Evolutionary conservation across 768 basidiomycete genomes (phyloP).

Genomic region (Lepiota venenata): DNA sequence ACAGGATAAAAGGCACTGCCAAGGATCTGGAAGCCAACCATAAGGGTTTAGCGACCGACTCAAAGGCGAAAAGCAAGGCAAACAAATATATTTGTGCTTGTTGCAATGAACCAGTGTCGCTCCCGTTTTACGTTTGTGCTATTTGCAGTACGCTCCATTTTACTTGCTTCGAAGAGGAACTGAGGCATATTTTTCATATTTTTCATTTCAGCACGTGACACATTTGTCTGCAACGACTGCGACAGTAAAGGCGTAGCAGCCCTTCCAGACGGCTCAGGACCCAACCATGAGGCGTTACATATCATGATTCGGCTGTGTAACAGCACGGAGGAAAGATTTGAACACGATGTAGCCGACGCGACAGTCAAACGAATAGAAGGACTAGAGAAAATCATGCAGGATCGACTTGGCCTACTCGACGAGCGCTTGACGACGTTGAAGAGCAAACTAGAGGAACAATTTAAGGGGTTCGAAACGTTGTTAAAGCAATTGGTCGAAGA

Average conservation of each 20-base stretch:
- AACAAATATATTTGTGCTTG: constrained; percentile 18
- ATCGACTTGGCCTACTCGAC: constrained; percentile 20
- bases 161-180: background rate
- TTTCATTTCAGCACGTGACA: constrained; percentile 23
- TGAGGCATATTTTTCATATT: background rate
- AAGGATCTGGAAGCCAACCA: constrained; percentile 19
- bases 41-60: background rate
- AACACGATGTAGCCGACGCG: constrained; percentile 18
- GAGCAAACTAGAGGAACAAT: constrained; percentile 11
- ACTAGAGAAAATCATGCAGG: constrained; percentile 21
- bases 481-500: background rate
- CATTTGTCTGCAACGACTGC: constrained; percentile 30
- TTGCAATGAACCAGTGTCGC: constrained; percentile 17
- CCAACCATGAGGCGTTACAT: constrained; percentile 21
- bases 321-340: constrained; percentile 23
- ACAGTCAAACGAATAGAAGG: constrained; percentile 17
- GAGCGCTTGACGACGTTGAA: constrained; percentile 21
- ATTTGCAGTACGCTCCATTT: constrained; percentile 17
- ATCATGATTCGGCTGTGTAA: constrained; percentile 27
- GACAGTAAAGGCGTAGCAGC: constrained; percentile 16
- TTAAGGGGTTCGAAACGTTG: background rate
- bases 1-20: constrained; percentile 24
- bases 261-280: constrained; percentile 15
- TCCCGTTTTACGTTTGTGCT: constrained; percentile 24
- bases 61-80: background rate